phyloP scores from a whole-genome alignment of 495 filamentous ascomycete species.

The Penicilliopsis zonata region DNA sequence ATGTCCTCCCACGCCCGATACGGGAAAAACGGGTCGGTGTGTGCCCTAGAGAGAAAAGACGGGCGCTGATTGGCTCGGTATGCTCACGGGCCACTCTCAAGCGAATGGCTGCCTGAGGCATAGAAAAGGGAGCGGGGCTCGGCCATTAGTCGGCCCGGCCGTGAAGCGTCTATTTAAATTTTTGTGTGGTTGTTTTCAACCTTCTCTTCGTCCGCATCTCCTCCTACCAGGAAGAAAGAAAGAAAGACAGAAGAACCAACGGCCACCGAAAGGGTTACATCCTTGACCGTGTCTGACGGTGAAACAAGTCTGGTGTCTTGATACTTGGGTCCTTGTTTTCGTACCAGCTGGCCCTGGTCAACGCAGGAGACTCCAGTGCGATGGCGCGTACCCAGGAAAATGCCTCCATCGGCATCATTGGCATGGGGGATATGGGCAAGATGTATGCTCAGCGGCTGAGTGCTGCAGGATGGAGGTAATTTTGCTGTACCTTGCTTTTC shows the following conservation, averaged over 20 bases:
- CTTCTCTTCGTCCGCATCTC: slow-evolving; percentile 10
- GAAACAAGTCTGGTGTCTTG: no score
- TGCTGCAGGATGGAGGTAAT: slow-evolving; percentile 90
- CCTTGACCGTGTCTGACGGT: no score
- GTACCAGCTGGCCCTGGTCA: neutral
- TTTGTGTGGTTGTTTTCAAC: slow-evolving; percentile 5
- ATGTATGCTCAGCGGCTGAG: slow-evolving; percentile 91
- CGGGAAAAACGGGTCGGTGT: slow-evolving; percentile 27
- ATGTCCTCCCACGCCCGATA: slow-evolving; percentile 6
- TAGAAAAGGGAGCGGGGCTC: neutral
- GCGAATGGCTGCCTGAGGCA: slow-evolving; percentile 18
- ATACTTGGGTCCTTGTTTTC: neutral
- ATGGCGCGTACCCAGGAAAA: slow-evolving; percentile 44
- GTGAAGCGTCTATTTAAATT: slow-evolving; percentile 24
- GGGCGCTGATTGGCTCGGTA: slow-evolving; percentile 17
- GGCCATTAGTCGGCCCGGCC: slow-evolving; percentile 21
- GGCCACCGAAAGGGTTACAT: no score
- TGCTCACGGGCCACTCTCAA: slow-evolving; percentile 8
- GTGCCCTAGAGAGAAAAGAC: slow-evolving; percentile 27
- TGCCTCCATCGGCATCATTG: slow-evolving; percentile 81
- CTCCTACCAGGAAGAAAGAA: no score
- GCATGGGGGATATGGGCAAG: slow-evolving; percentile 99
- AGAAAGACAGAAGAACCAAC: no score
- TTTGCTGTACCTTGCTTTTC: slow-evolving; percentile 6
- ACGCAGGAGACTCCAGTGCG: slow-evolving; percentile 2